Base-by-base conservation (phyloP, 345 rosid species). In the Lepidium didymum region DNA sequence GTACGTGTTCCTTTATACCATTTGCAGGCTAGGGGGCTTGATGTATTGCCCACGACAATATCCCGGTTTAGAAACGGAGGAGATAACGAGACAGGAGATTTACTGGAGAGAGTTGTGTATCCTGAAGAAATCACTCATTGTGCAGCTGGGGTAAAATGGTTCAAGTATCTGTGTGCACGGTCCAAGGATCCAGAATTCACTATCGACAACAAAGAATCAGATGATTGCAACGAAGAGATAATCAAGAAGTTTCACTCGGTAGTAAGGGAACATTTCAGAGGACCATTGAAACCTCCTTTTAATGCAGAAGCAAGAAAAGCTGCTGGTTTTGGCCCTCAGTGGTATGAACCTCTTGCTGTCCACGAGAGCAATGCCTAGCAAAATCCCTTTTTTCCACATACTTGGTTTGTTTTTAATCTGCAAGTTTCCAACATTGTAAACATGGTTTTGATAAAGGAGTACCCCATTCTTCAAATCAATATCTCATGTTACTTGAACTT, bases 61-160 rank as follows among this genome's bases (percentile, higher is more conserved):
- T 84, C 87, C 41, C 86, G 94, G 10, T 90, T 93, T 74, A 84
- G 86, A 54, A 84, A 81, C 6, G 94, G 97, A 71, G 92, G 98
- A 0, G 98, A 93, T 51, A 62, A 85, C 6, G 75, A 82, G 62
- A 93, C 97, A 0, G 94, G 92, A 8, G 83, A 88, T 60, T 75
- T 93, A 64, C 75, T 84, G 62, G 92, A 88, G 86, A 84, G 12
- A 1, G 86, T 88, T 55, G 74, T 93, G 38, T 90, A 93, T 76
- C 98, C 96, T 3, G 94, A 90, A 70, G 96, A 90, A 77, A 85
- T 90, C 56, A 88, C 97, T 40, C 98, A 88, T 73, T 92, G 96
- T 85, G 96, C 97, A 58, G 88, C 96, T 60, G 98, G 98, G 68
- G 88, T 93, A 0, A 86, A 67, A 77, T 93, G 98, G 98, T 90